Conservation (phyloP, 495 filamentous ascomycete species). For the Podospora fimiseda region DNA sequence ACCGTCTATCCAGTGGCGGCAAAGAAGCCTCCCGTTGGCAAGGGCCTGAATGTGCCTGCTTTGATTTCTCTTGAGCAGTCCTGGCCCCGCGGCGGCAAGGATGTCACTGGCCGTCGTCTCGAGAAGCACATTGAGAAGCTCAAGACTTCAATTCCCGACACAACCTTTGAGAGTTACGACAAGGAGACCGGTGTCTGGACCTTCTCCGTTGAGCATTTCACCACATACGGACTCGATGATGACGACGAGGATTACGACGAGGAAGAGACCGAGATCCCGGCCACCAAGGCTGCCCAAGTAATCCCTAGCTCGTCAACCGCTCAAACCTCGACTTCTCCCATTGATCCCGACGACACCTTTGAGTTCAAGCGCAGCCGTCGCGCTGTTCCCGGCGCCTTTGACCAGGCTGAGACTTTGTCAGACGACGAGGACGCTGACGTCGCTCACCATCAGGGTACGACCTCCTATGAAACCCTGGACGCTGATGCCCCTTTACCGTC, state of each 20-base stretch:
- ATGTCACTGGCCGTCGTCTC: constrained; percentile 38
- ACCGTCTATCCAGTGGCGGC: constrained; percentile 76
- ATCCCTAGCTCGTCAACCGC: constrained; percentile 12
- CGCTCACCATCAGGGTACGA: constrained; percentile 68
- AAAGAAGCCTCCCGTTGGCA: constrained; percentile 73
- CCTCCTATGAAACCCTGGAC: constrained; percentile 81
- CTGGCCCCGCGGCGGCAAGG: constrained; percentile 61
- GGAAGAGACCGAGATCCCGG: constrained; percentile 57
- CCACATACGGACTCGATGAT: constrained; percentile 87
- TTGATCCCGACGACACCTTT: constrained; percentile 69
- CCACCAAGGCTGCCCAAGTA: neutral
- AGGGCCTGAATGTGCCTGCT: constrained; percentile 86
- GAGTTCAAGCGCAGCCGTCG: constrained; percentile 66
- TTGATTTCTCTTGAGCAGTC: constrained; percentile 80
- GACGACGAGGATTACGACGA: constrained; percentile 71
- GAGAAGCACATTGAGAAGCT: constrained; percentile 79
- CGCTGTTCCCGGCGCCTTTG: constrained; percentile 73
- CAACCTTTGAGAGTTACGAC: constrained; percentile 74
- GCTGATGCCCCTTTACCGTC: constrained; percentile 60
- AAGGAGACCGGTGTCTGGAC: constrained; percentile 74
- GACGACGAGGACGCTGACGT: constrained; percentile 38
- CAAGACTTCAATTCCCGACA: constrained; percentile 60
- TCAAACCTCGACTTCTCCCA: constrained; percentile 26
- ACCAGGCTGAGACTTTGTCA: constrained; percentile 44
- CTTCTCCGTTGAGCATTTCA: constrained; percentile 90